Evolutionary conservation across 176 grass and related monocot genomes (phyloP).

Genomic region (Musa acuminata): DNA sequence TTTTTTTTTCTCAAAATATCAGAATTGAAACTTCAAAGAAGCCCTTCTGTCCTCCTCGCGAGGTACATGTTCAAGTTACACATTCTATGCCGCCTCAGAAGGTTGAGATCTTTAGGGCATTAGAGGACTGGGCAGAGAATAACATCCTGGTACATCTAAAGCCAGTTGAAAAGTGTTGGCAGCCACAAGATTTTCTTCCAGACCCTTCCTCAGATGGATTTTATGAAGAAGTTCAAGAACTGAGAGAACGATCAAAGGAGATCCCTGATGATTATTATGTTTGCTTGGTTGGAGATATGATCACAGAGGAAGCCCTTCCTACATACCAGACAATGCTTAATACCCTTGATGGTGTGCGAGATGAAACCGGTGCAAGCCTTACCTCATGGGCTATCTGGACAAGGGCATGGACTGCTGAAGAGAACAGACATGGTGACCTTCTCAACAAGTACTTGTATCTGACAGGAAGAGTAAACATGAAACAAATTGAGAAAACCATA

Average conservation of each 20-base stretch:
- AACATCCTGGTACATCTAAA: not conserved
- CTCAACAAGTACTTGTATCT: constrained; percentile 1
- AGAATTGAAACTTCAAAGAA: not conserved
- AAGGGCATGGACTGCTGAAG: constrained; percentile 7
- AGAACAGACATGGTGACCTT: constrained; percentile 2
- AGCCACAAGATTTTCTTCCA: constrained; percentile 1
- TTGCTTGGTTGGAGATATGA: constrained; percentile 4
- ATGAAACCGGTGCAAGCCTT: constrained; percentile 1
- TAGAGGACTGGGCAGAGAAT: not conserved
- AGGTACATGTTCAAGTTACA: constrained; percentile 1
- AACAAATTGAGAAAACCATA: not conserved
- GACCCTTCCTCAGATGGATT: not conserved
- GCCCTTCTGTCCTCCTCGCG: not conserved
- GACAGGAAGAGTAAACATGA: not conserved
- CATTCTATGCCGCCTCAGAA: constrained; percentile 4
- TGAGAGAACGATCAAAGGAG: constrained; percentile 1
- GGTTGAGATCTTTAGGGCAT: not conserved
- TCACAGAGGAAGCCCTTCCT: constrained; percentile 2
- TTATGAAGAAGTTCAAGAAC: constrained; percentile 1
- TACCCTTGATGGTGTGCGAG: constrained; percentile 5
- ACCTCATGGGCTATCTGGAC: not conserved
- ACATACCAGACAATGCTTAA: constrained; percentile 5
- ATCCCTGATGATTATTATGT: constrained; percentile 6
- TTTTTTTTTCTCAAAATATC: not conserved
- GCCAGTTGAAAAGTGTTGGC: constrained; percentile 3